Evolutionary conservation across 305 asterid genomes (phyloP), one percentile per base, ranked within the genome.

Genomic region (Fraxinus nigra): DNA sequence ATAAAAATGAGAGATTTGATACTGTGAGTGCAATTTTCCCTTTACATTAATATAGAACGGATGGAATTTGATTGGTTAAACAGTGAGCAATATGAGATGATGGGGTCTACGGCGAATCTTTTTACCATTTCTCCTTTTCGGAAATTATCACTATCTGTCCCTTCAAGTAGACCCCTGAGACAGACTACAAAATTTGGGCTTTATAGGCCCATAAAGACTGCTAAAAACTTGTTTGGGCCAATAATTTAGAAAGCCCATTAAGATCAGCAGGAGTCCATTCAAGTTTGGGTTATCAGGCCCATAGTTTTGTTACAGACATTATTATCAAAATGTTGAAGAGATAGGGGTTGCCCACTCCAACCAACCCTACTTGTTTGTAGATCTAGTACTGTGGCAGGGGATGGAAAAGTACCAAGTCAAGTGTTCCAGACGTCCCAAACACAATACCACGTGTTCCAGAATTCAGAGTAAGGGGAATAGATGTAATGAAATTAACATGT

Each of bases 21-120:
- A 34, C 7, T 7, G 34, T 33, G 37, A 33, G 9, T 7, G 40
- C 8, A 35, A 35, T 35, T 35, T 35, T 35, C 40, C 40, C 40
- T 35, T 16, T 16, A 54, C 22, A 54, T 16, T 54, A 54, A 3
- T 33, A 82, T 13, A 78, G 40, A 69, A 80, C 65, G 70, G 85
- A 51, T 79, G 85, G 16, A 24, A 77, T 83, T 76, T 88, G 85
- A 87, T 87, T 87, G 91, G 90, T 59, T 26, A 34, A 18, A 72
- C 40, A 37, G 76, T 11, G 82, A 59, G 79, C 81, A 83, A 34
- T 77, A 76, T 14, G 83, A 46, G 65, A 80, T 14, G 26, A 13
- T 18, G 84, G 86, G 20, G 7, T 85, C 86, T 72, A 46, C 82
- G 24, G 69, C 4, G 88, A 89, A 84, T 89, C 90, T 85, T 78